Evolutionary conservation across 2,329 filamentous ascomycete genomes (phyloP).

Genomic region (Chaetomiaceae sp.): DNA sequence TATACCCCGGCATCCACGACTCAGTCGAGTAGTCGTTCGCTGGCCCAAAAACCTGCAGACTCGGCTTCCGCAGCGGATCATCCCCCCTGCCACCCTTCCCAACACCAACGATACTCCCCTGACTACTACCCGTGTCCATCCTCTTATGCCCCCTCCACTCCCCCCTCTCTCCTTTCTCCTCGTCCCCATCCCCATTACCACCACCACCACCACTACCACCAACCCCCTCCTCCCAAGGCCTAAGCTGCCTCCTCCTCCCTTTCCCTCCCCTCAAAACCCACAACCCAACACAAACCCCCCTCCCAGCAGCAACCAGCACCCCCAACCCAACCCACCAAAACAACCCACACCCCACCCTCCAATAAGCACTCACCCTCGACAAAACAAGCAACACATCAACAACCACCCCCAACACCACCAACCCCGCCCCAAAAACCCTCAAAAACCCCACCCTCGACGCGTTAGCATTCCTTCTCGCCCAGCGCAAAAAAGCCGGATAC

Average conservation of each 20-base stretch:
- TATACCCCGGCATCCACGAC: conserved; percentile 30
- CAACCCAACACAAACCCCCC: conserved; percentile 36
- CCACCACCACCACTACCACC: conserved; percentile 29
- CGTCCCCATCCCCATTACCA: conserved; percentile 34
- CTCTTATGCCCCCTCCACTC: conserved; percentile 15
- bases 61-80: conserved; percentile 28
- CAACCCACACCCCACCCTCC: conserved; percentile 29
- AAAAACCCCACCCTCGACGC: conserved; percentile 31
- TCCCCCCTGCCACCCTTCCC: conserved; percentile 14
- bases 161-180: conserved; percentile 25
- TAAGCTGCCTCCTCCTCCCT: conserved; percentile 33
- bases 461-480: conserved; percentile 37
- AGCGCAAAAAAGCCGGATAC: conserved; percentile 38
- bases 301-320: conserved; percentile 27
- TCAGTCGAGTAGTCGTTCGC: conserved; percentile 32
- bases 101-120: conserved; percentile 1
- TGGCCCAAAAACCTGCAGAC: conserved; percentile 33
- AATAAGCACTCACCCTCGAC: conserved; percentile 26
- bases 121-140: conserved; percentile 13
- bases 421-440: conserved; percentile 2
- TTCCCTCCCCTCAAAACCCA: conserved; percentile 27
- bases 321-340: conserved; percentile 35
- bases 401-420: background rate
- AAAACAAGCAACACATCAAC: conserved; percentile 31
- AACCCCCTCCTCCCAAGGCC: conserved; percentile 36